These are phyloP conservation scores for Phyllosticta paracitricarpa DNA, from an alignment of 2,329 filamentous ascomycete genomes.

Conservation along the genomic window DNA sequence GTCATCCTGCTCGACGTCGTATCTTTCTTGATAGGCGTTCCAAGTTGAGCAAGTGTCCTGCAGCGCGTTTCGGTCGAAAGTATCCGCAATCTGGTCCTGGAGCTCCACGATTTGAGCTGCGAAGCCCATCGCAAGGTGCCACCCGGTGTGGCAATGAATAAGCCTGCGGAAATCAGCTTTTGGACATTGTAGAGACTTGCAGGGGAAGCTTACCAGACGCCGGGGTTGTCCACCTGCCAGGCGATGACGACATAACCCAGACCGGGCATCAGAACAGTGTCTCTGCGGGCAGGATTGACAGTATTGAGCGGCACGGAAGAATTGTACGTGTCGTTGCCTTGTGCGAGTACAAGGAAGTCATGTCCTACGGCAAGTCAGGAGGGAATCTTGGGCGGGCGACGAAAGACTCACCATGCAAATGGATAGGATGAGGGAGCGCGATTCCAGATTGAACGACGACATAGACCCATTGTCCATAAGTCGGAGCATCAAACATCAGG, in stretches of 20 bases:
- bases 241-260: conserved; percentile 40
- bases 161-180: conserved; percentile 11
- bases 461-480: conserved; percentile 3
- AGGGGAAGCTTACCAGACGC: conserved; percentile 22
- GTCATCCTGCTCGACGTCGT: background rate
- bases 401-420: conserved; percentile 24
- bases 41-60: background rate
- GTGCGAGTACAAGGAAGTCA: conserved; percentile 34
- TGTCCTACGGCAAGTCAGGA: background rate
- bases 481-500: conserved; percentile 5
- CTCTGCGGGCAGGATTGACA: conserved; percentile 29
- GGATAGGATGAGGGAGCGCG: conserved; percentile 31
- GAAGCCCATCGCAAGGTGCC: conserved; percentile 25
- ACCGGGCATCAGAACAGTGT: conserved; percentile 49
- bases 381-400: too few relatives aligned
- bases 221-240: conserved; percentile 44
- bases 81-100: background rate
- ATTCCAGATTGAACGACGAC: conserved; percentile 18
- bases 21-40: background rate
- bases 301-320: conserved; percentile 24
- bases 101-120: conserved; percentile 39
- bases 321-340: conserved; percentile 26
- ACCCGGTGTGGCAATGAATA: conserved; percentile 25
- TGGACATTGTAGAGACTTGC: conserved; percentile 24
- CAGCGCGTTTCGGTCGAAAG: background rate